A percentile compares a stretch with the other conserved stretches of the same genome.
These are phyloP conservation scores for Penicillium sp. DNA, from an alignment of 2,329 filamentous ascomycete genomes.

Conservation along the genomic window DNA sequence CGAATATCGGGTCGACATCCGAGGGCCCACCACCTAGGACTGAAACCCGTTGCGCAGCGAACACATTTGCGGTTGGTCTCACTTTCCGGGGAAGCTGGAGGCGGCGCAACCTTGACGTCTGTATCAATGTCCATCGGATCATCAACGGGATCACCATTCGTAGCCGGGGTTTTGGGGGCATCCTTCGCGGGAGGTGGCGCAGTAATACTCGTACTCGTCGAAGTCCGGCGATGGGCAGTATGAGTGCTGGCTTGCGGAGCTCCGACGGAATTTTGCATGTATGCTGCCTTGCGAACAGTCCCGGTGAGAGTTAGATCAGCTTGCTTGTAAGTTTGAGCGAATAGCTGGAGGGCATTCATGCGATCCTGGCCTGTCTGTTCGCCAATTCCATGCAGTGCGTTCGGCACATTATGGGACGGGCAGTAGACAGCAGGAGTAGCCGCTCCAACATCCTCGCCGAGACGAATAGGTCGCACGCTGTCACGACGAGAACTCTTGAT, in stretches of 20 bases:
- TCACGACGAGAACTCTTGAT: conserved; percentile 88
- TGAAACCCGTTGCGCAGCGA: conserved; percentile 43
- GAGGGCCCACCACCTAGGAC: conserved; percentile 63
- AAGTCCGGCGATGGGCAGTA: conserved; percentile 56
- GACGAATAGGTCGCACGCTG: conserved; percentile 73
- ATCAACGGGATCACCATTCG: conserved; percentile 26
- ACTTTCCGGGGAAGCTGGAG: conserved; percentile 12
- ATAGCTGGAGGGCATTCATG: conserved; percentile 81
- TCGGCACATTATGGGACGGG: conserved; percentile 79
- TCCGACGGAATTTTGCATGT: conserved; percentile 51
- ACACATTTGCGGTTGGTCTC: conserved; percentile 38
- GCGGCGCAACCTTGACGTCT: conserved; percentile 24
- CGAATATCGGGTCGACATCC: conserved; percentile 56
- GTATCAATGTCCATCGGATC: conserved; percentile 35
- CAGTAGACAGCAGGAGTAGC: conserved; percentile 90
- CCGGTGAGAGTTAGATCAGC: conserved; percentile 88
- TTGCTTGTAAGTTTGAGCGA: conserved; percentile 88
- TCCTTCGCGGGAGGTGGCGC: conserved; percentile 26
- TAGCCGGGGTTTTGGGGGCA: background rate
- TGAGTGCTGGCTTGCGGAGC: conserved; percentile 28
- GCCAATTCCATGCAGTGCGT: conserved; percentile 73
- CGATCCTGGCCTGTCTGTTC: conserved; percentile 71
- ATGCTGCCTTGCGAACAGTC: conserved; percentile 87
- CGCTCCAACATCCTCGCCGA: conserved; percentile 78
- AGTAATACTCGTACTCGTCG: conserved; percentile 58